These are phyloP conservation scores for Pyricularia pennisetigena DNA, from an alignment of 2,329 filamentous ascomycete genomes.

Conservation along the genomic window DNA sequence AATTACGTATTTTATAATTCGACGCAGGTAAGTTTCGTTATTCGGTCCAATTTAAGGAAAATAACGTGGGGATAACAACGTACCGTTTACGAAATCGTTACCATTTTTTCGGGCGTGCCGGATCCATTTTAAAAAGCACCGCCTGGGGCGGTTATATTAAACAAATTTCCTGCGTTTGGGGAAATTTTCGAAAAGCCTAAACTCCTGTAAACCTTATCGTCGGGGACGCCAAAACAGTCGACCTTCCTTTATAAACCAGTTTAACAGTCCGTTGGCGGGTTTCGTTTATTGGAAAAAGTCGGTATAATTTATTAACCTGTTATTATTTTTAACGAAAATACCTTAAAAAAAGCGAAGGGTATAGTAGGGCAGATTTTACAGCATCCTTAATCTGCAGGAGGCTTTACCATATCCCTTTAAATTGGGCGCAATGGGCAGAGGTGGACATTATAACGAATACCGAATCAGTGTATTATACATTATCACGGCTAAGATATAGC, in stretches of 20 bases:
- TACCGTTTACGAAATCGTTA: not conserved
- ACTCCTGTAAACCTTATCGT: not conserved
- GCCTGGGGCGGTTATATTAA: not conserved
- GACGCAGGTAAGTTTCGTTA: not conserved
- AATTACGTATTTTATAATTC: not conserved
- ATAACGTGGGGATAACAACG: not conserved
- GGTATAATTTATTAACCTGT: not conserved
- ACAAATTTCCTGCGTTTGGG: not conserved
- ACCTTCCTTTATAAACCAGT: not conserved
- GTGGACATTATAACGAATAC: not conserved
- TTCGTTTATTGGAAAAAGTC: not conserved
- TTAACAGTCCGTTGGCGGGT: not conserved
- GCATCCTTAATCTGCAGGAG: not conserved
- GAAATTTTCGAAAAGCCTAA: not conserved
- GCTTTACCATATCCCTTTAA: not conserved
- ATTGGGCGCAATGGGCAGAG: not conserved
- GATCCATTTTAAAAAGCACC: not conserved
- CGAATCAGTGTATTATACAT: not conserved
- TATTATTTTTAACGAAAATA: not conserved
- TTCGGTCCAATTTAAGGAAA: not conserved
- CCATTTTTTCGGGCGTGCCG: not conserved
- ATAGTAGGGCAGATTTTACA: not conserved
- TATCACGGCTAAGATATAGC: not conserved
- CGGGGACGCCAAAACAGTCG: not conserved
- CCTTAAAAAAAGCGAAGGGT: not conserved